Conservation (phyloP, 2,329 filamentous ascomycete genomes). For the Aspergillus aculeatus region DNA sequence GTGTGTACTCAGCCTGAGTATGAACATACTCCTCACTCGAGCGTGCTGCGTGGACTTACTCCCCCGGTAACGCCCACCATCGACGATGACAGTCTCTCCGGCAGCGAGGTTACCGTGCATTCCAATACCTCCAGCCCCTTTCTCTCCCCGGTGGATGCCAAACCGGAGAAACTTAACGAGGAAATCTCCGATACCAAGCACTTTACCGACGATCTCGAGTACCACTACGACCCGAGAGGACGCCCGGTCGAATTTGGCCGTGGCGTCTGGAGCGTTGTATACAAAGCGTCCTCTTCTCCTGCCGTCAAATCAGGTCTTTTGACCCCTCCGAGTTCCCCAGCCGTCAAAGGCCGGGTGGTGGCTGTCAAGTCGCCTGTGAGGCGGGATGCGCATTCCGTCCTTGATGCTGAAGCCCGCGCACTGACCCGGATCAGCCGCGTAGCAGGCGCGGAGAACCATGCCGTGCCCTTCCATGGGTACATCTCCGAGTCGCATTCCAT, state of each 20-base stretch:
- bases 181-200: constrained; percentile 14
- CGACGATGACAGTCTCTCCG: constrained; percentile 16
- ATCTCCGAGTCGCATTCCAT: constrained; percentile 40
- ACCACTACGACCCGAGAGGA: constrained; percentile 28
- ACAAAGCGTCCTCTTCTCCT: constrained; percentile 37
- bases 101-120: constrained; percentile 7
- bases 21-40: constrained; percentile 11
- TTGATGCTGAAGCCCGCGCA: constrained; percentile 44
- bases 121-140: constrained; percentile 8
- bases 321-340: constrained; percentile 40
- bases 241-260: constrained; percentile 41
- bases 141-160: constrained; percentile 8
- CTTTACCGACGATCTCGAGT: constrained; percentile 37
- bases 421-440: constrained; percentile 40
- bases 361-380: constrained; percentile 48
- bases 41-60: constrained; percentile 27
- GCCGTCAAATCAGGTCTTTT: constrained; percentile 12
- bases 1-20: constrained; percentile 25
- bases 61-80: constrained; percentile 38
- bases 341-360: constrained; percentile 32
- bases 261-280: constrained; percentile 51
- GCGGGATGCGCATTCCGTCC: constrained; percentile 40
- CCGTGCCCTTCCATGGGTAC: constrained; percentile 49
- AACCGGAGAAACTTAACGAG: constrained; percentile 1
- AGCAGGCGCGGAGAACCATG: constrained; percentile 32